phyloP scores from a whole-genome alignment of 306 rosid species.

The Argentina anserina region DNA sequence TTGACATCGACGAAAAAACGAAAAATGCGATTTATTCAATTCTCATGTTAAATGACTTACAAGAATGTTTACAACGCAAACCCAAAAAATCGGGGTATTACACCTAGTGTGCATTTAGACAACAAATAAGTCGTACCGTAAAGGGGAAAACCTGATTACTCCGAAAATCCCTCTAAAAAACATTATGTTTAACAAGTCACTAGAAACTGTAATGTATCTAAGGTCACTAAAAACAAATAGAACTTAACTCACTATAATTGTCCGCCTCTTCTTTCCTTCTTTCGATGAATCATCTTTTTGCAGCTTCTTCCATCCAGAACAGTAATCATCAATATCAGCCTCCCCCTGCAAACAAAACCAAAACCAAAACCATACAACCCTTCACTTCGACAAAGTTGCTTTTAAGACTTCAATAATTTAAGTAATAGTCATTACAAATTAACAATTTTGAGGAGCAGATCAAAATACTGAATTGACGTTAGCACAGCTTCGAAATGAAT shows the following conservation, averaged over 20 bases:
- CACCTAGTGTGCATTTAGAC: neutral
- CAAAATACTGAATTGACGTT: neutral
- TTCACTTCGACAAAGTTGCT: neutral
- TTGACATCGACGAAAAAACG: too few relatives aligned
- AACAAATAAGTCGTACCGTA: neutral
- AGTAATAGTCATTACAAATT: neutral
- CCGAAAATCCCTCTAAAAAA: neutral
- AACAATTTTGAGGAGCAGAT: neutral
- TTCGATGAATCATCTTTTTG: constrained; percentile 44
- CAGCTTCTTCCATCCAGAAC: constrained; percentile 77
- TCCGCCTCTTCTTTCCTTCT: constrained; percentile 84
- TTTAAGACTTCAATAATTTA: neutral
- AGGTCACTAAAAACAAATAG: neutral
- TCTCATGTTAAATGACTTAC: too few relatives aligned
- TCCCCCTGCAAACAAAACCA: constrained; percentile 64
- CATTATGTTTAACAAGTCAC: neutral
- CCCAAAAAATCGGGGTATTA: too few relatives aligned
- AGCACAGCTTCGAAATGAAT: neutral
- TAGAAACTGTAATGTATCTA: neutral
- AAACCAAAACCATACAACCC: constrained; percentile 14
- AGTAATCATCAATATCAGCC: constrained; percentile 89
- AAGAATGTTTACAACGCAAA: too few relatives aligned
- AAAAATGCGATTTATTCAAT: too few relatives aligned
- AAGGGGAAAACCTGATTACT: neutral
- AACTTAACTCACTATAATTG: constrained; percentile 58